Base-by-base conservation (phyloP, 495 filamentous ascomycete genomes). In the Aspergillus biplanus region DNA sequence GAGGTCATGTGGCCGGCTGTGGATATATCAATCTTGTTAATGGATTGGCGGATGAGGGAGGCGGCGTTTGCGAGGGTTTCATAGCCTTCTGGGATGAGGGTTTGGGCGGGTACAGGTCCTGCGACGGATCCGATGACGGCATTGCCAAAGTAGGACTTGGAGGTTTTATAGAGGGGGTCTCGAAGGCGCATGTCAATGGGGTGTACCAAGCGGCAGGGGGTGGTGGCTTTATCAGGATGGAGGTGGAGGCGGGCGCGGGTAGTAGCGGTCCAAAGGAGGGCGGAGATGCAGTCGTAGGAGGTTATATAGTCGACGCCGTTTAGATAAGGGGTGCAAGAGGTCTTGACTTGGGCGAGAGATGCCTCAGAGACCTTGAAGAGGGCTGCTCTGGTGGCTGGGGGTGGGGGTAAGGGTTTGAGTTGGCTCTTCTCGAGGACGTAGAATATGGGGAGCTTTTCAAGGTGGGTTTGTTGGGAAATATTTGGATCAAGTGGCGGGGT, bases 211-310 rank as follows among this genome's bases (percentile, higher is more conserved):
- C 62, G 59, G 2, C 65, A 65, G 33, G 21, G 39, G 0, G 47
- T 50, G n/a, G 32, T 39, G 35, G 32, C 21, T 47, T 68, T 65
- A 21, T 70, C 64, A 0, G 69, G 69, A 44, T 70, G 47, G 32
- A 65, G 46, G 12, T 61, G 49, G 4, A 69, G 54, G 33, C 66
- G 66, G 53, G 59, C 59, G 11, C 67, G 65, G 0, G 67, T 69
- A 52, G 68, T 57, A 55, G 67, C 33, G 7, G 42, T 67, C 71
- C 71, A 73, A 52, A 67, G 1, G 32, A 73, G 62, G 34, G 68
- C 71, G 9, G 68, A 62, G 31, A 73, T 68, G 56, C 65, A 69
- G 62, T 71, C 69, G 47, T 73, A 73, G 1, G 69, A 69, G 39
- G 61, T 69, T 12, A 73, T 53, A 21, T 68, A 73, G 12, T 68